Percentiles rank a stretch among this genome's conserved stretches.
Conservation (phyloP, 2,329 filamentous ascomycete genomes). For the Rachicladosporium sp. region DNA sequence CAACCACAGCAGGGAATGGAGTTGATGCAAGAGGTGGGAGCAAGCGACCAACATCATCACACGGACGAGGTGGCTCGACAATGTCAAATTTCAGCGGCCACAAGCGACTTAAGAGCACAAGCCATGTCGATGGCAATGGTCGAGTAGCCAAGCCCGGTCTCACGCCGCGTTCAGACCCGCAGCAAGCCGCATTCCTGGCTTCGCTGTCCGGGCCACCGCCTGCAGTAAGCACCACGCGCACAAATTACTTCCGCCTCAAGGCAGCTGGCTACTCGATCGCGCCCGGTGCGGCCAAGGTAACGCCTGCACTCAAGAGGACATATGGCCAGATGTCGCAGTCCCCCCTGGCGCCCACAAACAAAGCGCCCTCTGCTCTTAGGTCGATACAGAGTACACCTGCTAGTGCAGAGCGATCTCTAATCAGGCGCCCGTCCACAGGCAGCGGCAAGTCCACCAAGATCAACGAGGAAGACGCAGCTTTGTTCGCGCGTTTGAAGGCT, state of each 20-base stretch:
- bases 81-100: constrained; percentile 7
- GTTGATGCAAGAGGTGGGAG: constrained; percentile 11
- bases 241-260: constrained; percentile 40
- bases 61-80: constrained; percentile 7
- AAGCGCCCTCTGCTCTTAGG: not conserved
- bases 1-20: constrained; percentile 2
- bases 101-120: constrained; percentile 19
- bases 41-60: constrained; percentile 16
- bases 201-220: constrained; percentile 14
- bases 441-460: constrained; percentile 10
- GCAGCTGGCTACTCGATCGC: constrained; percentile 27
- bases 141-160: constrained; percentile 11
- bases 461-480: constrained; percentile 20
- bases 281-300: not conserved
- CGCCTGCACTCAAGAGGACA: constrained; percentile 1
- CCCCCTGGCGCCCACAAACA: not conserved
- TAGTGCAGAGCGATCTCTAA: not conserved
- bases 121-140: constrained; percentile 14
- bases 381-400: not conserved
- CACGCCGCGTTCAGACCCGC: constrained; percentile 8
- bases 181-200: constrained; percentile 21
- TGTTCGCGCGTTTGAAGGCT: constrained; percentile 22
- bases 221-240: constrained; percentile 31
- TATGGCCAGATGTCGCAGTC: constrained; percentile 1
- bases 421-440: constrained; percentile 7